Evolutionary conservation across 2,329 filamentous ascomycete species (phyloP).

Genomic region (Aspergillus versicolor): DNA sequence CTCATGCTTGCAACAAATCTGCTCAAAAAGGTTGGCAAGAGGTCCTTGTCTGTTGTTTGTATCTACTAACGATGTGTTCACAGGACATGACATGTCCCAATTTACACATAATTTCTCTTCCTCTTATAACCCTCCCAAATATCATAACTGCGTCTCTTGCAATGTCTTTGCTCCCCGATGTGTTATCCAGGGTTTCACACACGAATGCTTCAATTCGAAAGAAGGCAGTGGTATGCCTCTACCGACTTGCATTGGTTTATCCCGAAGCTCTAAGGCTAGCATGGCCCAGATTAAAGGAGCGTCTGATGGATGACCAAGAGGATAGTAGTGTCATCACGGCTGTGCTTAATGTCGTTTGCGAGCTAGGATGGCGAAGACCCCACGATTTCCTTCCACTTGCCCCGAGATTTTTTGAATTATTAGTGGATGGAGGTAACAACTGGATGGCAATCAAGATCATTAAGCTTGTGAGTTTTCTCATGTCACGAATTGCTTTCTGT

Average conservation of each 20-base stretch:
- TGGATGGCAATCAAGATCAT: constrained; percentile 99
- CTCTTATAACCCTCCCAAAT: constrained; percentile 87
- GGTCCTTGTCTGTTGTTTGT: background rate
- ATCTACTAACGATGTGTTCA: constrained; percentile 14
- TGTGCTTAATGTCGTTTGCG: constrained; percentile 95
- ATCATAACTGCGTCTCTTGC: constrained; percentile 91
- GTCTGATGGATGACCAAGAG: constrained; percentile 83
- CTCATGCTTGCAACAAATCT: constrained; percentile 96
- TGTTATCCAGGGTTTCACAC: constrained; percentile 83
- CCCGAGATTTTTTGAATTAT: constrained; percentile 83
- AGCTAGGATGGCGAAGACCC: constrained; percentile 89
- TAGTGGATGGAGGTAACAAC: constrained; percentile 92
- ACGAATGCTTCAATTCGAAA: constrained; percentile 84
- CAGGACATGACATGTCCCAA: constrained; percentile 63
- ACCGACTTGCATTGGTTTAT: constrained; percentile 91
- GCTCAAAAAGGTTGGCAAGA: constrained; percentile 72
- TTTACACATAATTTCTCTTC: constrained; percentile 76
- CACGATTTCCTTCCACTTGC: constrained; percentile 92
- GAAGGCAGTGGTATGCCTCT: constrained; percentile 93
- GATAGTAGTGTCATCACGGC: constrained; percentile 92
- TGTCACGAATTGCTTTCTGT: constrained; percentile 9
- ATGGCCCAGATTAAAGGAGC: constrained; percentile 97
- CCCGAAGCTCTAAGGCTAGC: constrained; percentile 88
- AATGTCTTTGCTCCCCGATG: constrained; percentile 80
- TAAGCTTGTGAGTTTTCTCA: constrained; percentile 67